Evolutionary conservation across 495 filamentous ascomycete genomes (phyloP).

Genomic region (Pyronema domesticum): DNA sequence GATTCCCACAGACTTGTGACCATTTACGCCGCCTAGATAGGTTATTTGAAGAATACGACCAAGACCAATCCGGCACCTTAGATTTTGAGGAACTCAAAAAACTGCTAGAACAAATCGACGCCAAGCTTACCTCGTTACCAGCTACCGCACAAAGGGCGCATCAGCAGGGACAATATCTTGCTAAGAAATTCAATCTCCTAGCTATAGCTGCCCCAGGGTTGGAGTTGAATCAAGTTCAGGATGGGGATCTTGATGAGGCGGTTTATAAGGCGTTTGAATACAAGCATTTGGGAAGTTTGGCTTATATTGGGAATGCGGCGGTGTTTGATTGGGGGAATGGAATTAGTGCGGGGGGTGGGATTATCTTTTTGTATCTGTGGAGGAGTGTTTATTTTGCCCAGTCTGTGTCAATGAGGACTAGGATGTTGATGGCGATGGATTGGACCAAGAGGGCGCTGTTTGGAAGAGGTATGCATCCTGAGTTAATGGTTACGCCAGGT

Average conservation of each 20-base stretch:
- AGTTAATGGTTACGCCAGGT: neutral
- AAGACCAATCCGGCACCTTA: conserved; percentile 76
- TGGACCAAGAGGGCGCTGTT: conserved; percentile 92
- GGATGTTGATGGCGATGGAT: conserved; percentile 88
- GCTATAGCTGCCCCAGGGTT: conserved; percentile 63
- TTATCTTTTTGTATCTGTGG: conserved; percentile 95
- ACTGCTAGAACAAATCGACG: conserved; percentile 76
- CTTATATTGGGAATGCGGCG: conserved; percentile 90
- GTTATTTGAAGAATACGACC: conserved; percentile 82
- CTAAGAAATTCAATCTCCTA: conserved; percentile 83
- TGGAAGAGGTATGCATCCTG: conserved; percentile 52
- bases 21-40: conserved; percentile 79
- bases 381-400: conserved; percentile 88
- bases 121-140: conserved; percentile 67
- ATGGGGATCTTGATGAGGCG: conserved; percentile 83
- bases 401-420: conserved; percentile 83
- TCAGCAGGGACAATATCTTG: conserved; percentile 90
- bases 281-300: conserved; percentile 73
- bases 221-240: conserved; percentile 54
- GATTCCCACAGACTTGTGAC: conserved; percentile 82
- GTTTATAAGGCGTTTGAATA: conserved; percentile 96
- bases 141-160: conserved; percentile 93
- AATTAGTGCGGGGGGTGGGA: conserved; percentile 53
- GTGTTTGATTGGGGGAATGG: conserved; percentile 60
- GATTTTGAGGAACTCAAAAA: conserved; percentile 84